Evolutionary conservation across 2,329 filamentous ascomycete species (phyloP), one percentile per base, ranked within the genome.

Genomic region (Xenoacremonium recifei): DNA sequence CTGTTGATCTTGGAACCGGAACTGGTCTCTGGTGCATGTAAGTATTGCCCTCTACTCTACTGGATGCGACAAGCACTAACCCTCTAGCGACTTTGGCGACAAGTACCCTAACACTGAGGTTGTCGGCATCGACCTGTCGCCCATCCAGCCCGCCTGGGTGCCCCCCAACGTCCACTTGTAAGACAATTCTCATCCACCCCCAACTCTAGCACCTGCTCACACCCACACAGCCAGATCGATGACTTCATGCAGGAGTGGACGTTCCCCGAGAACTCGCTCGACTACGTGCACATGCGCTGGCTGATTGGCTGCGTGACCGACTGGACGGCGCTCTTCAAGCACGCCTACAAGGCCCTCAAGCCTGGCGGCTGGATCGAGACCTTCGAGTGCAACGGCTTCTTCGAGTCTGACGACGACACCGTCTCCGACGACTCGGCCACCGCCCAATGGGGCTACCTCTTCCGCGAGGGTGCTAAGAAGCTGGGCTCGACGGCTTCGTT

Each of bases 231-330:
- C 27, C 21, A 82, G 43, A 74, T 85, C 32, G 82, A 83, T 55
- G 78, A 84, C 51, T 73, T 76, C 25, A 74, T 75, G 50, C 67
- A 53, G n/a, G 62, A 64, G 2, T 72, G 69, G 68, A 81, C 66
- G 60, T 79, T 66, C 37, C 65, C 70, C 6, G 60, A 67, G 1
- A 58, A 75, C 33, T 66, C 70, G 35, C 79, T 82, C 55, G 80
- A 84, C 61, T 80, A 75, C 53, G 76, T 85, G 44, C 81, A 84
- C 58, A 75, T 76, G 12, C 73, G 76, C 25, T 71, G 78, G 55
- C 66, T 84, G 46, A 64, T 74, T 3, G 81, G 81, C 21, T 71
- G 72, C 29, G 72, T 83, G 45, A 63, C 68, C 1, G 77, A 80
- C 48, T 83, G 79, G 61, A 68, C 71, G 27, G 65, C 69, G 17